Base-by-base conservation (phyloP, 1,284 basidiomycete species). In the Exobasidium rhododendri region DNA sequence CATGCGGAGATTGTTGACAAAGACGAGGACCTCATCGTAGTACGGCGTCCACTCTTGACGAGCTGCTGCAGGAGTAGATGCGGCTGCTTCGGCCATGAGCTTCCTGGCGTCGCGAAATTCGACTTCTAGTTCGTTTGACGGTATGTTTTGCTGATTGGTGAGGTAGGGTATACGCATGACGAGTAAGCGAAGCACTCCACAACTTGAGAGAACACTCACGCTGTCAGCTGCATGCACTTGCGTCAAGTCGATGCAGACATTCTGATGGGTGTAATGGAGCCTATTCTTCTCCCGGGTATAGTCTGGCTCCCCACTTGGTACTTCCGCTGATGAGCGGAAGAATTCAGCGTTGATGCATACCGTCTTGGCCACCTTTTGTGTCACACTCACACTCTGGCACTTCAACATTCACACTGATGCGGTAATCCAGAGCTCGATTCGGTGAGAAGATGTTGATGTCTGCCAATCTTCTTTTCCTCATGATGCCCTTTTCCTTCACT, bases 211-310 rank as follows among this genome's bases (percentile, higher is more conserved):
- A n/a, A n/a, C n/a, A 62, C 64, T 63, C 43, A 73, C 72, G 43
- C 67, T 69, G 29, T 73, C 68, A 31, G 75, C n/a, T 68, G 70
- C 40, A 59, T 69, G 86, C 54, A 98, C 94, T 80, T 94, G 91
- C 0, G 94, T 98, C 51, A 98, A 84, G 81, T 98, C 94, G 66
- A 98, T 89, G 70, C 85, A 85, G 78, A 92, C 92, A 65, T 94
- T 87, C 81, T 97, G 92, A 81, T 97, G 94, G 1, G 87, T 83
- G 79, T 98, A 98, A 69, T 90, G 91, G 74, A 97, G 84, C 40
- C 96, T 85, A 80, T 98, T 92, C 96, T 98, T 81, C 85, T 85
- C 64, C 91, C 86, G 30, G 86, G 60, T 61, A 26, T 78, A 81
- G 40, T 64, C 63, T 55, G 78, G 65, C 30, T 69, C 44, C 66